Conservation (phyloP, 345 rosid genomes). For the Carallia pectinifolia region DNA sequence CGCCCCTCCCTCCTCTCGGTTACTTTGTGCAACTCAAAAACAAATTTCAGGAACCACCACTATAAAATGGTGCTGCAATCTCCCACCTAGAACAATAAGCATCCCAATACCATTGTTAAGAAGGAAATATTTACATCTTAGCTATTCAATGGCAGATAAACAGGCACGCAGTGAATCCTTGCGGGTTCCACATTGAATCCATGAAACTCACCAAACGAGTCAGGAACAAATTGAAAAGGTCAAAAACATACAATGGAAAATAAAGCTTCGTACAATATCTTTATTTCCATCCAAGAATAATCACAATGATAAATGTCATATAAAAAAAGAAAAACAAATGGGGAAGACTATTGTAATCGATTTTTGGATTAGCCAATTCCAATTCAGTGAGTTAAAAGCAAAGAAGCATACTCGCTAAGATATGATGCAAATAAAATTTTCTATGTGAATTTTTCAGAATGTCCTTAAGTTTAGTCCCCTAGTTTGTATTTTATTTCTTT, state of each 20-base stretch:
- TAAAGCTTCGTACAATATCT: not conserved
- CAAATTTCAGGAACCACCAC: constrained; percentile 20
- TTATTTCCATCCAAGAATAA: not conserved
- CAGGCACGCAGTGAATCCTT: no score
- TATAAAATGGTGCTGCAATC: constrained; percentile 6
- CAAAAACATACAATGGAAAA: not conserved
- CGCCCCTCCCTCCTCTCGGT: constrained; percentile 55
- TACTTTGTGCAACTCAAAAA: constrained; percentile 10
- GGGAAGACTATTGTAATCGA: no score
- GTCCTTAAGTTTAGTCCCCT: no score
- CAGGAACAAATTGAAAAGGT: not conserved
- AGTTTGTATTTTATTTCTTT: no score
- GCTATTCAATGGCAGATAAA: not conserved
- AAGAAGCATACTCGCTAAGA: no score
- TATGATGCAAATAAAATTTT: no score
- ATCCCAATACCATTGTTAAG: not conserved
- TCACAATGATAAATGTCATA: no score
- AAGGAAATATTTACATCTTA: not conserved
- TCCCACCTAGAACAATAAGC: constrained; percentile 30
- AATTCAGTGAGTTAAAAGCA: no score
- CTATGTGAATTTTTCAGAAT: no score
- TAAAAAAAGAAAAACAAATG: no score
- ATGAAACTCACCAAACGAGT: not conserved
- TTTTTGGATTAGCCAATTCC: no score
- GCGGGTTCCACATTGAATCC: no score